Conservation (phyloP, 2,329 filamentous ascomycete genomes). For the Microsporum canis region DNA sequence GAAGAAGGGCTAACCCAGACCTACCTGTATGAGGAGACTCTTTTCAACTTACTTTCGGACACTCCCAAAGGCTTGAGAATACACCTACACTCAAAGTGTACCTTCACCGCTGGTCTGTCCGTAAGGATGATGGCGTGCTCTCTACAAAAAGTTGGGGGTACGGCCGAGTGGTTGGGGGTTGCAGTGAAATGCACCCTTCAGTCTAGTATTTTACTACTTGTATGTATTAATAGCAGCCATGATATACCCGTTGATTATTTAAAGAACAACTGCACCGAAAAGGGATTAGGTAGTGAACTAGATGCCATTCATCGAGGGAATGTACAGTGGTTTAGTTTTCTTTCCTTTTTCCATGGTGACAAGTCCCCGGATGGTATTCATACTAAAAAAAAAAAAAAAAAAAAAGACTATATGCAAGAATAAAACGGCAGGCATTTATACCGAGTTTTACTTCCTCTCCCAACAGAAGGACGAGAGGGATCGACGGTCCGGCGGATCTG, state of each 20-base stretch:
- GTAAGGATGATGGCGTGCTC: no score
- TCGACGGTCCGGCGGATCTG: not conserved
- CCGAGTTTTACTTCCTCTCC: not conserved
- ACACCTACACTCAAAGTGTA: no score
- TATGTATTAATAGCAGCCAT: not conserved
- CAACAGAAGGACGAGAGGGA: not conserved
- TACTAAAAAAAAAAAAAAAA: not conserved
- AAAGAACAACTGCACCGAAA: not conserved
- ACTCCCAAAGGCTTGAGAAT: no score
- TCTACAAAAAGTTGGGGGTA: not conserved
- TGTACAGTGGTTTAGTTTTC: not conserved
- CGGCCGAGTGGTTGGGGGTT: no score
- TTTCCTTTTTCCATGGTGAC: not conserved
- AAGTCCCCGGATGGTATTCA: not conserved
- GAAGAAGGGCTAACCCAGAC: constrained; percentile 42
- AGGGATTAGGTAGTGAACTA: not conserved
- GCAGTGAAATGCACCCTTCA: not conserved
- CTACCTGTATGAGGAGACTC: constrained; percentile 12
- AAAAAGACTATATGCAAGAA: not conserved
- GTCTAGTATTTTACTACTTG: not conserved
- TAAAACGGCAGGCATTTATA: not conserved
- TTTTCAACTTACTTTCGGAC: not conserved
- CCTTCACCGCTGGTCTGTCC: no score
- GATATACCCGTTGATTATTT: not conserved
- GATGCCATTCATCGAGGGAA: not conserved